These are phyloP conservation scores for Sporobolomyces phaffii DNA, from an alignment of 768 basidiomycete species.

Conservation along the genomic window DNA sequence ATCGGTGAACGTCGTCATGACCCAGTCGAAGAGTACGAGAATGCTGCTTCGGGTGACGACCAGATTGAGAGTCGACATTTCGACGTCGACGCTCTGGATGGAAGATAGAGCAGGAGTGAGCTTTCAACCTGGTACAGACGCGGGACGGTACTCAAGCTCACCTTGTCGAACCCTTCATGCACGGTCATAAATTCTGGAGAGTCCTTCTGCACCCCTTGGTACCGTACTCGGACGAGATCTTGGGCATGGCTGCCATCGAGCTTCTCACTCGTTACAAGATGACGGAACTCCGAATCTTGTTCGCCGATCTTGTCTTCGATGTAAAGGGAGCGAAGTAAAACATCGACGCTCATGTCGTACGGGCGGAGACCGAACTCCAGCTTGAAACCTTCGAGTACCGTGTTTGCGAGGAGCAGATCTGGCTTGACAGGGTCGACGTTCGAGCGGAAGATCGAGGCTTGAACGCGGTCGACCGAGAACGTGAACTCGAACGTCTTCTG, in stretches of 20 bases:
- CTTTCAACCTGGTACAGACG: neutral
- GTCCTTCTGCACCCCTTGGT: constrained; percentile 68
- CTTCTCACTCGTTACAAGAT: constrained; percentile 42
- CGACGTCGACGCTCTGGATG: constrained; percentile 61
- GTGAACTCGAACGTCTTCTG: constrained; percentile 72
- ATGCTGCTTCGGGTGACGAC: constrained; percentile 84
- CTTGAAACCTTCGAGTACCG: constrained; percentile 70
- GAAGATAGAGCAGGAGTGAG: neutral
- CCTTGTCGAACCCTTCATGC: constrained; percentile 79
- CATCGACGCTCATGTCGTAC: constrained; percentile 77
- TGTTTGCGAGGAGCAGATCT: constrained; percentile 71
- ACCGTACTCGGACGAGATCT: constrained; percentile 72
- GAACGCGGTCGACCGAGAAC: constrained; percentile 77
- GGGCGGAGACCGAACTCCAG: constrained; percentile 68
- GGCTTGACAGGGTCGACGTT: constrained; percentile 51
- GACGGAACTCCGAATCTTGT: constrained; percentile 44
- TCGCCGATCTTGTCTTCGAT: constrained; percentile 63
- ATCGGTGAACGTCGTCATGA: constrained; percentile 80
- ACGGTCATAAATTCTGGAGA: constrained; percentile 77
- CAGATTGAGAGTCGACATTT: constrained; percentile 84
- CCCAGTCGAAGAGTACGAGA: constrained; percentile 83
- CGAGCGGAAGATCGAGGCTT: constrained; percentile 71
- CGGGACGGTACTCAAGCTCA: constrained; percentile 2
- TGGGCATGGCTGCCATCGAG: constrained; percentile 38
- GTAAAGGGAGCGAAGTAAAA: constrained; percentile 72